Percentiles rank a stretch among this genome's conserved stretches.
These are phyloP conservation scores for Cymbopogon flexuosus DNA, from an alignment of 202 grass and related monocot genomes.

Conservation along the genomic window DNA sequence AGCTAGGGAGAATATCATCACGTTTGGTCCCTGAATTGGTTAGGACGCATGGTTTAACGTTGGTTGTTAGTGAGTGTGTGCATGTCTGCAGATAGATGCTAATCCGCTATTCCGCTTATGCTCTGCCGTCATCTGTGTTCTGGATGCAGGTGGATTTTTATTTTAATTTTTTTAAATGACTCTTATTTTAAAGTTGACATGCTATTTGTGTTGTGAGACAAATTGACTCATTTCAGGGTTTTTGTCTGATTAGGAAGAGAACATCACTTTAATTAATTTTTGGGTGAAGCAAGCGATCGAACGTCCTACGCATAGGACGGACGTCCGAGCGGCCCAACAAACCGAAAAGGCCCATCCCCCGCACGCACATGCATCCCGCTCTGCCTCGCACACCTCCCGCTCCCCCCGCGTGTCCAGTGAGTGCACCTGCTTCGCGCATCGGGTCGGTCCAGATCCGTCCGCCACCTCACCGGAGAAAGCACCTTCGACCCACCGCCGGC, in stretches of 20 bases:
- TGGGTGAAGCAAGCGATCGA: no score
- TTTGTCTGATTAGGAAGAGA: background rate
- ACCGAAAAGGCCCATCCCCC: no score
- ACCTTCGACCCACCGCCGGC: no score
- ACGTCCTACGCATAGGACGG: no score
- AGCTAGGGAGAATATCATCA: background rate
- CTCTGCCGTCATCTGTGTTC: background rate
- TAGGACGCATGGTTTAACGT: background rate
- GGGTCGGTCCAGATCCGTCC: no score
- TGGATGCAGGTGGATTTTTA: background rate
- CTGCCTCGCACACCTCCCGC: no score
- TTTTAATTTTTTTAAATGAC: background rate
- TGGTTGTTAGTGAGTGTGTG: background rate
- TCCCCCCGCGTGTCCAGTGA: no score
- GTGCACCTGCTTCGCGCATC: no score
- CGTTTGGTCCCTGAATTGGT: conserved; percentile 19
- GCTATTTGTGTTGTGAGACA: background rate
- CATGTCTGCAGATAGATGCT: background rate
- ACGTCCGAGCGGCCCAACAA: no score
- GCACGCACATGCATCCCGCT: no score
- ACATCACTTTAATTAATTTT: no score
- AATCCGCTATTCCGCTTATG: background rate
- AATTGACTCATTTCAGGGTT: background rate
- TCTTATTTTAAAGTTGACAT: background rate
- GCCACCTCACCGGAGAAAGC: no score